Base-by-base conservation (phyloP, 495 filamentous ascomycete genomes). In the Penicillium diatomitis region DNA sequence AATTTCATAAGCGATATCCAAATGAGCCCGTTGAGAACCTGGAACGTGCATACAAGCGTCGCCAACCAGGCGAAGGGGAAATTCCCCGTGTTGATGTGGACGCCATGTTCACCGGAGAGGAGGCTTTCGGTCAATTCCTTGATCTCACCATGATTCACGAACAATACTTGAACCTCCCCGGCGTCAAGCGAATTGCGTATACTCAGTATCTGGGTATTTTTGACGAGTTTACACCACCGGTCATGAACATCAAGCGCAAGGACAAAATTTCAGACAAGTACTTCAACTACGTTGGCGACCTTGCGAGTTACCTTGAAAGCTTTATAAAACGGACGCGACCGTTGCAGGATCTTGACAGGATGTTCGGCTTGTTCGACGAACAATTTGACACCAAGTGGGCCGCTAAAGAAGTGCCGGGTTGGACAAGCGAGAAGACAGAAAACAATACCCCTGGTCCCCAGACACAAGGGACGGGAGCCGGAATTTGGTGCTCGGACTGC, bases 1-100 rank as follows among this genome's bases (percentile, higher is more conserved):
- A 86, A 41, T 94, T 90, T 58, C 89, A 96, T 67, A 79, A 84
- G 44, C 82, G 83, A 51, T 96, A 98, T 53, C 94, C 90, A 0
- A 95, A 94, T 64, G 88, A 95, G 60, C 90, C 85, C 3, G 87
- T 94, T 30, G 94, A 97, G 64, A 96, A 97, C 60, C 80, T 96
- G 8, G 92, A 98, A 69, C 77, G 82, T 48, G 88, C 90, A 49
- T 97, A 98, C 68, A 85, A 88, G 67, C 83, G 83, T 37, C 80
- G 76, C 44, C 79, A 79, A 31, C 76, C 82, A 5, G 83, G 70
- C 2, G 80, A 85, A 38, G 82, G 84, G 34, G 87, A 90, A 34
- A 57, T 65, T 27, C 61, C 73, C 11, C 70, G 72, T 2, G 77
- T 74, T 53, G 80, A 90, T 40, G 81, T 96, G 47, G 90, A 96